Evolutionary conservation across 2,329 filamentous ascomycete genomes (phyloP), one percentile per base, ranked within the genome.

Genomic region (Phialocephala subalpina): DNA sequence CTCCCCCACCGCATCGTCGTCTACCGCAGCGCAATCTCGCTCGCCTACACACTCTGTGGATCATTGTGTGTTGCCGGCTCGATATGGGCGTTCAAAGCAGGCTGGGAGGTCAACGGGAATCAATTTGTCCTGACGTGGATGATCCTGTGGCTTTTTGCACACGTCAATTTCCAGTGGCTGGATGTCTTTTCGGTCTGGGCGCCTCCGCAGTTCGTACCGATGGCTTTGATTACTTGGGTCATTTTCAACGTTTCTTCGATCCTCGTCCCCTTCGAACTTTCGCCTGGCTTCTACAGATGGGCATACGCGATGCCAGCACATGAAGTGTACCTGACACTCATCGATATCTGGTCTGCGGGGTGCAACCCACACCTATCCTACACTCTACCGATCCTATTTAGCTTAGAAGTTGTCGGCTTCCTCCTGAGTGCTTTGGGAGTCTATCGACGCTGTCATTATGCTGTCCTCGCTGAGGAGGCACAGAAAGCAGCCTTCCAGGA

Each of bases 241-340:
- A 88, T 91, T 63, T 84, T 86, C 7, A 91, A 91, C 71, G 86
- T 90, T 0, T 79, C 82, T 0, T 89, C 86, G 0, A 78, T 82
- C 0, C 89, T 91, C 70, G 87, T 90, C 73, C 78, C 84, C 3
- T 78, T 90, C 52, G 85, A 87, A 29, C 78, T 91, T 27, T 83
- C 85, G 1, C 84, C 86, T 0, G 78, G 75, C 0, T 90, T 91
- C 72, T 91, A 87, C 73, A 73, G 77, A 2, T 91, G 86, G 85
- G 87, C 86, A 0, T 88, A 88, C 73, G 87, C 83, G 0, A 88
- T 87, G 85, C 88, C 88, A 9, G 75, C 91, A 62, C 85, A 90
- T 74, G 83, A 86, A 45, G 81, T 90, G 42, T 83, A 79, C 65
- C 74, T 77, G 3, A 62, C 79, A 3, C 67, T 82, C 11, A 71